Evolutionary conservation across 495 filamentous ascomycete genomes (phyloP).

Genomic region (Neurospora sp.): DNA sequence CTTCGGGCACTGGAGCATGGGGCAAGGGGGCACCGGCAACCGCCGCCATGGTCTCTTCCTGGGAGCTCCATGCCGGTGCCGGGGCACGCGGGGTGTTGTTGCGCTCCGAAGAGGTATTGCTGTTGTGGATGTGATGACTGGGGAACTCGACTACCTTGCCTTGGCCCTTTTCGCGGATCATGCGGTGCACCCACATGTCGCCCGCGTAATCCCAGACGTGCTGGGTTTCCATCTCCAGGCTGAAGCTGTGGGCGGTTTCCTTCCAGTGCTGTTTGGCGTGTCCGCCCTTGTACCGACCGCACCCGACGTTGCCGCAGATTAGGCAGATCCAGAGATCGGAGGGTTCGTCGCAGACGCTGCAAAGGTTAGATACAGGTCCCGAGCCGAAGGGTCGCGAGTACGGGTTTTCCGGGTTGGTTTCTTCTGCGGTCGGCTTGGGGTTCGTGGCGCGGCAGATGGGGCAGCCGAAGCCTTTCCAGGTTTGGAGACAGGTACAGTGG

Average conservation of each 20-base stretch:
- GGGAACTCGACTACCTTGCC: constrained; percentile 84
- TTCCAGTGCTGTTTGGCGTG: constrained; percentile 95
- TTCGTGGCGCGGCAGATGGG: constrained; percentile 86
- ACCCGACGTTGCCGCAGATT: constrained; percentile 88
- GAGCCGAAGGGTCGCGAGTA: constrained; percentile 41
- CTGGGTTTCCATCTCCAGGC: constrained; percentile 84
- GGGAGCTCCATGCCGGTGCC: neutral
- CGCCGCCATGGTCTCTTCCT: neutral
- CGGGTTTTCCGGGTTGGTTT: constrained; percentile 28
- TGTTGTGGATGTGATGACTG: constrained; percentile 15
- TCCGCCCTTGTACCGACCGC: constrained; percentile 85
- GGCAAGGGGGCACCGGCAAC: neutral
- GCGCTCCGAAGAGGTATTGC: constrained; percentile 2
- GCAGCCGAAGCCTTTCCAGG: constrained; percentile 89
- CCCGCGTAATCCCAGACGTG: constrained; percentile 96
- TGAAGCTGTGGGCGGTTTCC: constrained; percentile 77
- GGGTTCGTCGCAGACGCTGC: constrained; percentile 63
- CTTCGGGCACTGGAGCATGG: constrained; percentile 6
- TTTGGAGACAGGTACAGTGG: constrained; percentile 92
- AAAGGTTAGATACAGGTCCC: constrained; percentile 38
- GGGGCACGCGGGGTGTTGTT: constrained; percentile 4
- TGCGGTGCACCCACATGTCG: constrained; percentile 89
- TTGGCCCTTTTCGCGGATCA: constrained; percentile 86
- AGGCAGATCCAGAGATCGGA: constrained; percentile 88
- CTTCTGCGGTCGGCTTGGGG: constrained; percentile 23